phyloP scores from a whole-genome alignment of 768 basidiomycete genomes.

The Phanerochaete carnosa region DNA sequence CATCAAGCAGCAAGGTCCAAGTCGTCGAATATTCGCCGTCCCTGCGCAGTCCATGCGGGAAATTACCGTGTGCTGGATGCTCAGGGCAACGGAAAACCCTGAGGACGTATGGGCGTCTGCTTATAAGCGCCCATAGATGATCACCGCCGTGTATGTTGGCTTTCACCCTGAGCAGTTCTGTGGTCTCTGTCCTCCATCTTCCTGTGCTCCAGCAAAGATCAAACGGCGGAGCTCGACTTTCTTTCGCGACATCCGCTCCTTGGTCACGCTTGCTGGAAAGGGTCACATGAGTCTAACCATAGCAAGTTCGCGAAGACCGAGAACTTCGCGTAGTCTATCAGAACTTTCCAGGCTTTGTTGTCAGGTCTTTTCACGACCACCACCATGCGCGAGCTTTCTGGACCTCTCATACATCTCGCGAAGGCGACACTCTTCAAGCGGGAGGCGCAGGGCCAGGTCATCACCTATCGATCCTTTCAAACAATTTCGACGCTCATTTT shows the following conservation, averaged over 20 bases:
- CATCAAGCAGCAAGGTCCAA: too few species aligned
- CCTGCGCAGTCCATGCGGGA: too few species aligned
- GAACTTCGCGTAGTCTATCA: neutral
- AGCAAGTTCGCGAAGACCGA: neutral
- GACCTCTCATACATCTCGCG: slow-evolving; percentile 11
- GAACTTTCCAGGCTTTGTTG: neutral
- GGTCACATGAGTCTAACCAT: neutral
- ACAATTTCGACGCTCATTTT: neutral
- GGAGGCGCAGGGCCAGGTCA: slow-evolving; percentile 31
- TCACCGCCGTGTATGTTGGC: neutral
- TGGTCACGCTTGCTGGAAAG: neutral
- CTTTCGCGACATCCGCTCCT: neutral
- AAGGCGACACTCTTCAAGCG: slow-evolving; percentile 10
- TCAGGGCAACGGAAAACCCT: too few species aligned
- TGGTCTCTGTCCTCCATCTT: neutral
- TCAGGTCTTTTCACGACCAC: slow-evolving; percentile 4
- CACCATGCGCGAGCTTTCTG: slow-evolving; percentile 15
- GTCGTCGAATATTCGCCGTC: too few species aligned
- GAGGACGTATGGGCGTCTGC: too few species aligned
- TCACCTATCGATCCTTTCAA: slow-evolving; percentile 2
- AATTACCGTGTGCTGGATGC: too few species aligned
- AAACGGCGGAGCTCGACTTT: neutral
- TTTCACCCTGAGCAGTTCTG: neutral
- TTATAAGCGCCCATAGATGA: neutral
- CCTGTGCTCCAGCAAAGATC: neutral